phyloP scores from a whole-genome alignment of 2,329 filamentous ascomycete genomes.

The Fusarium musae region DNA sequence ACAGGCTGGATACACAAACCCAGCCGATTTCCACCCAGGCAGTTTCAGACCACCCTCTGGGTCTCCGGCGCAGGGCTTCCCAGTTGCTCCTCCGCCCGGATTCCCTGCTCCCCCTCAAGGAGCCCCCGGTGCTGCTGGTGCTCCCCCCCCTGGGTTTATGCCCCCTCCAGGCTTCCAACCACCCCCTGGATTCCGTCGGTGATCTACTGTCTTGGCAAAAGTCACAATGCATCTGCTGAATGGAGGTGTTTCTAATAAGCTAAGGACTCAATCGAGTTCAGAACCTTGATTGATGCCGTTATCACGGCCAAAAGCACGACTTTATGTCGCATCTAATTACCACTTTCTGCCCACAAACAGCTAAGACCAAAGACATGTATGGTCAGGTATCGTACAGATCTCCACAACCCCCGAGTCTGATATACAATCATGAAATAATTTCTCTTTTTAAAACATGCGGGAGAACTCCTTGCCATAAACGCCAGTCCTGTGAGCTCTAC shows the following conservation, averaged over 20 bases:
- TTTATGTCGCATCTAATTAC: constrained; percentile 36
- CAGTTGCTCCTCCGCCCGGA: constrained; percentile 53
- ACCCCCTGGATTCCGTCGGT: constrained; percentile 57
- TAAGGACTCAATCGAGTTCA: constrained; percentile 27
- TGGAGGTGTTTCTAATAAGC: constrained; percentile 27
- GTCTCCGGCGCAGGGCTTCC: constrained; percentile 52
- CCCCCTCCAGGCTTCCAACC: constrained; percentile 59
- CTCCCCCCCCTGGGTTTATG: constrained; percentile 56
- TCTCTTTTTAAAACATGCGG: constrained; percentile 36
- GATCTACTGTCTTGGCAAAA: constrained; percentile 31
- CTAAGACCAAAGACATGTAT: constrained; percentile 35
- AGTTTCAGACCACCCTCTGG: constrained; percentile 54
- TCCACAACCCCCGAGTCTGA: constrained; percentile 31
- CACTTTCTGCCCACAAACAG: constrained; percentile 21
- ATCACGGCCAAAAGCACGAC: constrained; percentile 27
- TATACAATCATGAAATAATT: constrained; percentile 44
- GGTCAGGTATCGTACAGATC: constrained; percentile 40
- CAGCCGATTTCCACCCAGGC: constrained; percentile 60
- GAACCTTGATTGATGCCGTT: constrained; percentile 27
- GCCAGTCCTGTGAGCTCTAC: constrained; percentile 34
- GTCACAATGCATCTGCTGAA: constrained; percentile 13
- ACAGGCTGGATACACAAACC: constrained; percentile 58
- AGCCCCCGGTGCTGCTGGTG: constrained; percentile 46
- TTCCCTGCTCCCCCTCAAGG: constrained; percentile 53
- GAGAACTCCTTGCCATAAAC: constrained; percentile 42